Conservation (phyloP, 768 basidiomycete genomes). For the Tricholoma hemisulphureum region DNA sequence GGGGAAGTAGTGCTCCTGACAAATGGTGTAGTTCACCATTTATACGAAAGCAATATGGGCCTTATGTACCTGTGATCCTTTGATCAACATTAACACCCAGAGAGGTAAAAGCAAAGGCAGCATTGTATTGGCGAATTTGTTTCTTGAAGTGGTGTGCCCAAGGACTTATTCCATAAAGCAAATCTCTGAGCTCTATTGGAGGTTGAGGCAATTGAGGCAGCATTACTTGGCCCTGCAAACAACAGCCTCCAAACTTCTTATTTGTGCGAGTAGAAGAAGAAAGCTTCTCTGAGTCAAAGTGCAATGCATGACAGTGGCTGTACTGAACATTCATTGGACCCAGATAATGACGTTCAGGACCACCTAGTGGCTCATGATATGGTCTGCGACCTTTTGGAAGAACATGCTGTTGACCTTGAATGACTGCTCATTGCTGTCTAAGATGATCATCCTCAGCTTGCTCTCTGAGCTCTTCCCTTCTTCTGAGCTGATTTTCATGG, state of each 20-base stretch:
- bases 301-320: constrained; percentile 7
- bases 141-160: constrained; percentile 22
- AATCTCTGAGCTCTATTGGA: not conserved
- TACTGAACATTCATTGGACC: constrained; percentile 4
- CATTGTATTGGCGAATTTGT: constrained; percentile 36
- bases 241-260: constrained; percentile 14
- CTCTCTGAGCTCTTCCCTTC: no score
- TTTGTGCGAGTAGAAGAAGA: not conserved
- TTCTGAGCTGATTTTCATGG: not conserved
- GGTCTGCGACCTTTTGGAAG: no score
- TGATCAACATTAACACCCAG: constrained; percentile 27
- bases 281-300: constrained; percentile 10
- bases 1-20: constrained; percentile 27
- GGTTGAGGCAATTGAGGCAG: not conserved
- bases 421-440: no score
- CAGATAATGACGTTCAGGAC: not conserved
- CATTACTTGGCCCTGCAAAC: constrained; percentile 10
- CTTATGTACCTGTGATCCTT: constrained; percentile 15
- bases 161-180: not conserved
- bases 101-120: constrained; percentile 35
- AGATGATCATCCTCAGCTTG: no score
- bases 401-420: not conserved
- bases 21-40: constrained; percentile 33
- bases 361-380: constrained; percentile 7
- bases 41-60: constrained; percentile 25